These are phyloP conservation scores for Talaromyces sp. DNA, from an alignment of 2,329 filamentous ascomycete genomes.

Conservation along the genomic window DNA sequence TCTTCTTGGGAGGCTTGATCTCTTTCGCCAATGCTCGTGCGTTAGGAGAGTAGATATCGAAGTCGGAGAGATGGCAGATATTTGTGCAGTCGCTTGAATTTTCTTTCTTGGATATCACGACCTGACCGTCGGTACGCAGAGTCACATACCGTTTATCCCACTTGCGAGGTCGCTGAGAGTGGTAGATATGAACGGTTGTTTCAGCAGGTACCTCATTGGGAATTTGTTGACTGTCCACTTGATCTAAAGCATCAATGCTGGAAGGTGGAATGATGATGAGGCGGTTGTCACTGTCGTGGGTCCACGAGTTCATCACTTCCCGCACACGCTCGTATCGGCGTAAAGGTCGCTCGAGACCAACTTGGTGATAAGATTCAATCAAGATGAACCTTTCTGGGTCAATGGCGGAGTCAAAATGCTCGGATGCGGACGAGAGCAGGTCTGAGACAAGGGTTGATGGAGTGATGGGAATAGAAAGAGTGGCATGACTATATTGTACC, in stretches of 20 bases:
- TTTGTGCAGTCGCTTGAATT: conserved; percentile 68
- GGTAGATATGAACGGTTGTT: conserved; percentile 71
- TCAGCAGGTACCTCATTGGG: conserved; percentile 66
- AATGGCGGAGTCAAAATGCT: conserved; percentile 65
- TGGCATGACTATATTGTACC: conserved; percentile 71
- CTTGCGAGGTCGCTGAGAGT: conserved; percentile 79
- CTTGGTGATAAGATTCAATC: conserved; percentile 72
- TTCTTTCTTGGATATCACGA: conserved; percentile 71
- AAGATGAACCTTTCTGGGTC: conserved; percentile 69
- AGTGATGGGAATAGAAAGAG: conserved; percentile 71
- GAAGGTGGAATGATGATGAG: conserved; percentile 68
- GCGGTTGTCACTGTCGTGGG: conserved; percentile 74
- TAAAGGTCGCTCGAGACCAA: conserved; percentile 79
- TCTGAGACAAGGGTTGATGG: conserved; percentile 75
- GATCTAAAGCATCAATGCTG: conserved; percentile 47
- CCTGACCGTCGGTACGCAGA: conserved; percentile 72
- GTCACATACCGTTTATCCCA: conserved; percentile 87
- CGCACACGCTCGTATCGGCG: conserved; percentile 84
- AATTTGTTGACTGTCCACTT: conserved; percentile 66
- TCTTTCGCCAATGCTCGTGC: conserved; percentile 67
- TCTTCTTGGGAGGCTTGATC: conserved; percentile 80
- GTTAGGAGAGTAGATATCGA: conserved; percentile 83
- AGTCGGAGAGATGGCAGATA: conserved; percentile 86
- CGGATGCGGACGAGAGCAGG: conserved; percentile 68
- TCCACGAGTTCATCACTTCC: conserved; percentile 92